Percentiles rank a stretch among this genome's conserved stretches.
Evolutionary conservation across 2,329 filamentous ascomycete genomes (phyloP).

Genomic region (Cladosporium sp.): DNA sequence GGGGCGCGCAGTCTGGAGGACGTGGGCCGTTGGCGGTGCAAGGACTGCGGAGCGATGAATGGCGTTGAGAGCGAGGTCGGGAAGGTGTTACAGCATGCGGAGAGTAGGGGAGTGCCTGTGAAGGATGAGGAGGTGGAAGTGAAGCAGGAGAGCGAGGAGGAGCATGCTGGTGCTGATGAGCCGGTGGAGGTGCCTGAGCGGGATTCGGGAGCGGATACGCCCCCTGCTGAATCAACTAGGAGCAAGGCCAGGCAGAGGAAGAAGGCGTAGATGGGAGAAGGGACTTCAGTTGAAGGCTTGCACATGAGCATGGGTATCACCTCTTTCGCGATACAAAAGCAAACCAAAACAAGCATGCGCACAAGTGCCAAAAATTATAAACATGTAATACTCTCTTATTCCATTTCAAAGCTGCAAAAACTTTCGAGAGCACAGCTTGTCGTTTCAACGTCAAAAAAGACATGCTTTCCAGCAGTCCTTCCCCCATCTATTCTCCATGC

Average conservation of each 20-base stretch:
- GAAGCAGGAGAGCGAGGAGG: background rate
- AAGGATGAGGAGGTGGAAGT: background rate
- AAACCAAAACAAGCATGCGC: no score
- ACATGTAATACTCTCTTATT: background rate
- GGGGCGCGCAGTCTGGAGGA: slow-evolving; percentile 72
- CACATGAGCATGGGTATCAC: no score
- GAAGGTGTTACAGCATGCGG: slow-evolving; percentile 50
- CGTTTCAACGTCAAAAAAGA: background rate
- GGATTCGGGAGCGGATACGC: slow-evolving; percentile 18
- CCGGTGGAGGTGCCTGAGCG: slow-evolving; percentile 20
- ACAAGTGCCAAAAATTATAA: background rate
- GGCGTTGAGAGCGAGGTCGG: slow-evolving; percentile 72
- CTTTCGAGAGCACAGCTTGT: background rate
- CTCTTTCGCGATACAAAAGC: no score
- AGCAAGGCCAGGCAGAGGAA: slow-evolving; percentile 37
- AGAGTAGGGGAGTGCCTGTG: slow-evolving; percentile 22
- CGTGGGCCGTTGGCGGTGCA: slow-evolving; percentile 81
- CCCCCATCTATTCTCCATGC: background rate
- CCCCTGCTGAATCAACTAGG: slow-evolving; percentile 34
- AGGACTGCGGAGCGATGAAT: slow-evolving; percentile 75
- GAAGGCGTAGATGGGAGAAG: slow-evolving; percentile 21
- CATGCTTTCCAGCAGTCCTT: background rate
- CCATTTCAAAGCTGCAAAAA: background rate
- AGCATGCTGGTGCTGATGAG: slow-evolving; percentile 11
- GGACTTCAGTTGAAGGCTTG: no score